These are phyloP conservation scores for Discostella stelligeroides DNA, from an alignment of 108 stramenopile genomes.

Conservation along the genomic window DNA sequence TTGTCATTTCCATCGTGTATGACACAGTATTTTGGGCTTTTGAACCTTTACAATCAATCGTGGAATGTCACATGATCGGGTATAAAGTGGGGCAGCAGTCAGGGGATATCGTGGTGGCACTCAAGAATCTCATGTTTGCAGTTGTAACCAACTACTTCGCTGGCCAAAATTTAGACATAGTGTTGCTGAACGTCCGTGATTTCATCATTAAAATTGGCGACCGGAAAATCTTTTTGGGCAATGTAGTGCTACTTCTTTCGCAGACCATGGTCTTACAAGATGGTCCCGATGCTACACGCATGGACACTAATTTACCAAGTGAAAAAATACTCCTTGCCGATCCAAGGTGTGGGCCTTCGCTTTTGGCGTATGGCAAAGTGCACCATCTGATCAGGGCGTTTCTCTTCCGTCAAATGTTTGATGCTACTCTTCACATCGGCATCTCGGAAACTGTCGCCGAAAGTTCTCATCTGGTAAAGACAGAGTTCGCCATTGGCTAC, in stretches of 20 bases:
- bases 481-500: not conserved
- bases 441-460: not conserved
- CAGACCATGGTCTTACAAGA: too few relatives aligned
- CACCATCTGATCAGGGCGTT: constrained; percentile 9
- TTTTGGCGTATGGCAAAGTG: not conserved
- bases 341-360: not conserved
- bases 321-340: too few relatives aligned
- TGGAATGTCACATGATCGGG: constrained; percentile 4
- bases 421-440: not conserved
- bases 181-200: too few relatives aligned
- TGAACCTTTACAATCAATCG: constrained; percentile 20
- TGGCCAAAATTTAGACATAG: constrained; percentile 7
- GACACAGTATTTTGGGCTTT: constrained; percentile 1
- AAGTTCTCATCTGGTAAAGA: not conserved
- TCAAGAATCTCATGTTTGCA: constrained; percentile 5
- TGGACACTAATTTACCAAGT: too few relatives aligned
- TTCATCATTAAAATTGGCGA: too few relatives aligned
- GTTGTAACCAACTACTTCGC: constrained; percentile 8
- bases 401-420: constrained; percentile 9
- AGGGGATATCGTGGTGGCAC: not conserved
- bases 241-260: too few relatives aligned
- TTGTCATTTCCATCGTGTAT: not conserved
- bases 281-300: too few relatives aligned
- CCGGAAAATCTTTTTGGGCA: too few relatives aligned
- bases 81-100: constrained; percentile 6